Base-by-base conservation (phyloP, 2,329 filamentous ascomycete genomes). In the Microcyclosporella mali region DNA sequence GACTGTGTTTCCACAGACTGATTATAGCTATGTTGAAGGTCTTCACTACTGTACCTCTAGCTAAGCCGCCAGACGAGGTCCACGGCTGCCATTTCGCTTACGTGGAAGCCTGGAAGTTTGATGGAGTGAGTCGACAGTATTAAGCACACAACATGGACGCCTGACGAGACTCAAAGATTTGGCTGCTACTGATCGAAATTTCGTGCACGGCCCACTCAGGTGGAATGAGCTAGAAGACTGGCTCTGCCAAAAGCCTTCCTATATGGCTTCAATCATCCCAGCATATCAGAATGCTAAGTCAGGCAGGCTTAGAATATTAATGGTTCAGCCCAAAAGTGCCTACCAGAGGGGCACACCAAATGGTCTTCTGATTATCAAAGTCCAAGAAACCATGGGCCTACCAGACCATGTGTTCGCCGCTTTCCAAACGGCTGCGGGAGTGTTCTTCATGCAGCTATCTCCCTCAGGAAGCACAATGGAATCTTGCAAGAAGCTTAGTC, bases 291-390 rank as follows among this genome's bases (percentile, higher is more conserved):
- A 32, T 10, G n/a, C 9, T 1, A 28, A 35, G 0, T 37, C 44
- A n/a, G 35, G 44, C 12, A 33, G 41, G 2, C n/a, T 47, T 2
- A 17, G 41, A 19, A 29, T 50, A 9, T 33, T 47, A 3, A 34
- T 50, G 17, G 47, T 40, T 16, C 44, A 47, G 18, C 36, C 47
- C 6, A 38, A 42, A 7, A 37, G 41, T 8, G 41, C 10, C 3
- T 42, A 37, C 16, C 34, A 32, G 6, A 17, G 21, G 19, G 27
- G 37, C 10, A 42, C 42, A 31, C 42, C 43, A 1, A 27, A 17
- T 6, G 14, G 21, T 11, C 35, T 47, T 10, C 6, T 21, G 2
- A 29, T 27, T 14, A 33, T 27, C 10, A 30, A 16, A 12, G 28
- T 45, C 3, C 12, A 43, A 15, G 35, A 42, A 31, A 40, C 37